phyloP scores from a whole-genome alignment of 805 yeast species.

The Candida mattraensis region DNA sequence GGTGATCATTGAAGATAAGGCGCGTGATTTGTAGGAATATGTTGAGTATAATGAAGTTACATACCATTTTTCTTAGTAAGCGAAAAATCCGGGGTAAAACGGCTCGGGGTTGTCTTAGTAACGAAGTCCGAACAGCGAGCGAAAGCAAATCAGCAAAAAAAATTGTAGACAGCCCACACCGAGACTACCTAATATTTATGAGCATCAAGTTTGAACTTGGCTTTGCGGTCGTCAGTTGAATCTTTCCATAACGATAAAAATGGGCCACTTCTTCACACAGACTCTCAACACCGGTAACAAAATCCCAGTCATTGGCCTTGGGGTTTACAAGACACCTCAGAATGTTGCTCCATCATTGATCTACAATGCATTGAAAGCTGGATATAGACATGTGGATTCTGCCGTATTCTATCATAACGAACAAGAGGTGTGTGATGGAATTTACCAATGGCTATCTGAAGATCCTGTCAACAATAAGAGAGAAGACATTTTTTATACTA shows the following conservation, averaged over 20 bases:
- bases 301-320: slow-evolving; percentile 60
- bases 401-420: slow-evolving; percentile 70
- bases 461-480: slow-evolving; percentile 31
- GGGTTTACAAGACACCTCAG: slow-evolving; percentile 48
- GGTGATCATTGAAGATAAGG: slow-evolving; percentile 42
- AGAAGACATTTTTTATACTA: slow-evolving; percentile 41
- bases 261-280: no score
- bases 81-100: no score
- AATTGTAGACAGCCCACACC: no score
- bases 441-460: slow-evolving; percentile 40
- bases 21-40: slow-evolving; percentile 4
- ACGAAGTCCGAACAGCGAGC: no score
- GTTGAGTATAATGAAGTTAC: no score
- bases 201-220: no score
- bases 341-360: slow-evolving; percentile 44
- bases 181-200: no score
- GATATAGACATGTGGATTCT: slow-evolving; percentile 74
- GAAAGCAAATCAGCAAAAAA: no score
- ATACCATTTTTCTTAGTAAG: no score
- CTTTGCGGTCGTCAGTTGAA: no score
- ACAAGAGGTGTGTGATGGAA: slow-evolving; percentile 58
- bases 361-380: slow-evolving; percentile 56
- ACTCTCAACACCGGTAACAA: slow-evolving; percentile 49
- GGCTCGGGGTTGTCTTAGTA: no score
- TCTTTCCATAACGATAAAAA: no score